These are phyloP conservation scores for Silene conica DNA, from an alignment of 148 eudicot genomes.

Conservation along the genomic window DNA sequence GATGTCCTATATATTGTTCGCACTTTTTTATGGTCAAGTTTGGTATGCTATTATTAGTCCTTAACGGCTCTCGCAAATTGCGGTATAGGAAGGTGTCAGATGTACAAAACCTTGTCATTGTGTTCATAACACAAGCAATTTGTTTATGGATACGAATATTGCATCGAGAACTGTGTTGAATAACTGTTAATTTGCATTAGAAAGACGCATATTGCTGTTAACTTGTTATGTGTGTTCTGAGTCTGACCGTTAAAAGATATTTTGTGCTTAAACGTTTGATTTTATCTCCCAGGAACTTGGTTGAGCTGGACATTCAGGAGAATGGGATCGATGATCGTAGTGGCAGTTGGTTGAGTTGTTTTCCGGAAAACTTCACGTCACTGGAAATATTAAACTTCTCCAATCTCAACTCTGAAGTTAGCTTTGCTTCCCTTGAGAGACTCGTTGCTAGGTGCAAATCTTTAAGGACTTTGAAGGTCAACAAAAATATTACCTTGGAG, in stretches of 20 bases:
- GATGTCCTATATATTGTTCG: background rate
- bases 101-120: too few relatives aligned
- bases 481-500: slow-evolving; percentile 50
- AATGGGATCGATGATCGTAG: slow-evolving; percentile 58
- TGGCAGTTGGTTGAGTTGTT: slow-evolving; percentile 75
- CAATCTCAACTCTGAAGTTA: slow-evolving; percentile 50
- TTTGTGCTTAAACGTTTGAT: background rate
- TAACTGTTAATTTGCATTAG: too few relatives aligned
- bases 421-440: slow-evolving; percentile 56
- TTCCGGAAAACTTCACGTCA: slow-evolving; percentile 65
- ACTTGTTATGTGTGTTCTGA: background rate
- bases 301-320: slow-evolving; percentile 79
- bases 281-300: slow-evolving; percentile 52
- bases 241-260: background rate
- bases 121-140: too few relatives aligned
- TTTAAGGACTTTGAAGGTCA: slow-evolving; percentile 56
- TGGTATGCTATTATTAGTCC: background rate
- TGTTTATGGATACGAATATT: too few relatives aligned
- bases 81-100: too few relatives aligned
- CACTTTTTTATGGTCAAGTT: background rate
- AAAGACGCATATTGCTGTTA: too few relatives aligned
- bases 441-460: slow-evolving; percentile 65
- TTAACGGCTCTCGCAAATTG: too few relatives aligned
- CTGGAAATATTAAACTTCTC: slow-evolving; percentile 71
- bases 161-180: too few relatives aligned